Conservation (phyloP, 768 basidiomycete genomes). For the Daedaleopsis sinensis region DNA sequence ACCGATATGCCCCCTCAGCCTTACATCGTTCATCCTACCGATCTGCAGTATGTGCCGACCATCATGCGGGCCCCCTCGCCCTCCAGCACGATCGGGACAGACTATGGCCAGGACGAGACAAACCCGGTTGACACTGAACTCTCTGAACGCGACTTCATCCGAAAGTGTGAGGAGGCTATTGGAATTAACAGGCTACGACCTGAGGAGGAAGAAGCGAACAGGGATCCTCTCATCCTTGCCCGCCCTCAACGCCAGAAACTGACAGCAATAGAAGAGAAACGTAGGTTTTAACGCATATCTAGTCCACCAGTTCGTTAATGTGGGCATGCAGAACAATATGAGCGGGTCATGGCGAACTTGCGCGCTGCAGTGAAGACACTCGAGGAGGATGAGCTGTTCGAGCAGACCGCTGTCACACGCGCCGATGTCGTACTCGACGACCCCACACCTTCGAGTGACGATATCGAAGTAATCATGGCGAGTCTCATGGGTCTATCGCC, state of each 20-base stretch:
- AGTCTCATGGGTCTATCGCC: slow-evolving; percentile 37
- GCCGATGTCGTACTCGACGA: slow-evolving; percentile 38
- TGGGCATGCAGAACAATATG: slow-evolving; percentile 35
- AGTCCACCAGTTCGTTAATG: background rate
- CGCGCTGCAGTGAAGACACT: slow-evolving; percentile 40
- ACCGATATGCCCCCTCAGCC: slow-evolving; percentile 19
- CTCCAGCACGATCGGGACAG: slow-evolving; percentile 48
- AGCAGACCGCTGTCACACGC: slow-evolving; percentile 40
- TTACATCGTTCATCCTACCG: slow-evolving; percentile 27
- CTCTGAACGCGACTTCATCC: slow-evolving; percentile 39
- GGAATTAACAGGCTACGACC: slow-evolving; percentile 39
- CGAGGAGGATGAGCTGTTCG: slow-evolving; percentile 49
- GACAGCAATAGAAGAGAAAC: slow-evolving; percentile 40
- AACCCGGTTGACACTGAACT: slow-evolving; percentile 42
- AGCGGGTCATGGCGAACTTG: slow-evolving; percentile 42
- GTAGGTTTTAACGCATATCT: slow-evolving; percentile 26
- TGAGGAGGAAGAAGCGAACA: slow-evolving; percentile 39
- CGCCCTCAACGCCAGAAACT: slow-evolving; percentile 26
- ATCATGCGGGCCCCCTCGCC: slow-evolving; percentile 50
- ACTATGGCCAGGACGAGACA: slow-evolving; percentile 52
- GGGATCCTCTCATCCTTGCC: slow-evolving; percentile 37
- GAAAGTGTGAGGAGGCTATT: slow-evolving; percentile 38
- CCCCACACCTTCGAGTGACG: slow-evolving; percentile 37
- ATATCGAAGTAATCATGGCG: slow-evolving; percentile 45
- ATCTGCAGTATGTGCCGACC: slow-evolving; percentile 44